phyloP scores from a whole-genome alignment of 768 basidiomycete species.

The Lactifluus echinatus region DNA sequence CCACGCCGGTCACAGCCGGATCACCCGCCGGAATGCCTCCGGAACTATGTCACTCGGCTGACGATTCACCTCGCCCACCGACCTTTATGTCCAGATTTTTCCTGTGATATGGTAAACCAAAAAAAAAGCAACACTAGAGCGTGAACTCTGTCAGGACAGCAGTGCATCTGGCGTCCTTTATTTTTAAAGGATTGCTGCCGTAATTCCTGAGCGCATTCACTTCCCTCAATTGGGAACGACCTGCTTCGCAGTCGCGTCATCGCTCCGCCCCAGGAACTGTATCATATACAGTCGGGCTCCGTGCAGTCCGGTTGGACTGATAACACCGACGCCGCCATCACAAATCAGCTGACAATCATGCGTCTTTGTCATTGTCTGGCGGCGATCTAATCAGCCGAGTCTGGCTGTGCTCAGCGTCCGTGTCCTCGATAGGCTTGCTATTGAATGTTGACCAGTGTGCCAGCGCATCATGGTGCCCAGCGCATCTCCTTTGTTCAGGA shows the following conservation, averaged over 20 bases:
- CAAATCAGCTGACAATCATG: constrained; percentile 13
- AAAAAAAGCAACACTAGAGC: not conserved
- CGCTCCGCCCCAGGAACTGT: constrained; percentile 8
- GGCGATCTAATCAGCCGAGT: not conserved
- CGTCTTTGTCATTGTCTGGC: not conserved
- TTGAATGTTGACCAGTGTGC: not conserved
- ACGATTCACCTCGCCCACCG: not conserved
- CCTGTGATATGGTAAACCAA: not conserved
- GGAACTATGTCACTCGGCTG: not conserved
- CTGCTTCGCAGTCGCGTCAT: constrained; percentile 18
- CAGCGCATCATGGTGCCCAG: constrained; percentile 4
- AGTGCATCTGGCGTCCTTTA: not conserved
- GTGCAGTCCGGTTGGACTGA: constrained; percentile 12
- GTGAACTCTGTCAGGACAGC: not conserved
- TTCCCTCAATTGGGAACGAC: not conserved
- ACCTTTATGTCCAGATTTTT: not conserved
- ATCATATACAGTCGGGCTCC: not conserved
- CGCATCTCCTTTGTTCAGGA: not conserved
- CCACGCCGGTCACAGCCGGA: constrained; percentile 17
- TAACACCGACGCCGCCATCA: constrained; percentile 13
- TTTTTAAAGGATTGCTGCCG: not conserved
- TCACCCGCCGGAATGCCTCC: constrained; percentile 11
- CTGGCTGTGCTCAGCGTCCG: not conserved
- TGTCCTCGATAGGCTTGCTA: not conserved
- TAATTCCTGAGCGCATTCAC: not conserved